Base-by-base conservation (phyloP, 768 basidiomycete genomes). In the Amyloporia xantha region DNA sequence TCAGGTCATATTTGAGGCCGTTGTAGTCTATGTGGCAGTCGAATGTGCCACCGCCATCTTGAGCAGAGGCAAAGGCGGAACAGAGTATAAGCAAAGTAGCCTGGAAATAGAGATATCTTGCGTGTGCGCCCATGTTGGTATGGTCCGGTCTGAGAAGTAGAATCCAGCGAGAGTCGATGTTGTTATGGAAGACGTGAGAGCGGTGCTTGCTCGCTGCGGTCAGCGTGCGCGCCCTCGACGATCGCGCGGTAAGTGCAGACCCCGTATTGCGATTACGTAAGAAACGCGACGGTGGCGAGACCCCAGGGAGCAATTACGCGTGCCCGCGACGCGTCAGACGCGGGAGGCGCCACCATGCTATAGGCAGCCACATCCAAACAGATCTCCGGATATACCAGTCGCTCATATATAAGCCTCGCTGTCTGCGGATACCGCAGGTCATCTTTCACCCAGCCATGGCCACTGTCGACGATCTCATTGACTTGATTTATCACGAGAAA, bases 401-500 rank as follows among this genome's bases (percentile, higher is more conserved):
- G 41, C 53, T n/a, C 7, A 7, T 48, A 48, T 40, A 48, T 15
- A 4, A 40, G 15, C 17, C 15, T 13, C 19, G 28, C 39, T 13
- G 21, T 27, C n/a, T 21, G 27, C 47, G 3, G n/a, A 11, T 43
- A 11, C 41, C 25, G 37, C 6, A 17, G n/a, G n/a, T 7, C 36
- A 23, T 21, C 30, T 9, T 27, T 15, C 44, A 45, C 26, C 27
- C 51, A 51, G 58, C 49, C 46, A 87, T 86, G 84, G 71, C 81
- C 24, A 73, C 75, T 43, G 68, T 85, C 30, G 78, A 85, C 55
- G 58, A 56, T 24, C 71, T 91, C 9, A 55, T 71, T 11, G 62
- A 71, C 6, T 61, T 74, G 9, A 84, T 91, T 49, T 91, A 91
- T 62, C 86, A 90, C 64, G 88, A 91, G 61, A 77, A 64, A 52